These are phyloP conservation scores for Leccinum pachyderme DNA, from an alignment of 1,284 basidiomycete species.

Conservation along the genomic window DNA sequence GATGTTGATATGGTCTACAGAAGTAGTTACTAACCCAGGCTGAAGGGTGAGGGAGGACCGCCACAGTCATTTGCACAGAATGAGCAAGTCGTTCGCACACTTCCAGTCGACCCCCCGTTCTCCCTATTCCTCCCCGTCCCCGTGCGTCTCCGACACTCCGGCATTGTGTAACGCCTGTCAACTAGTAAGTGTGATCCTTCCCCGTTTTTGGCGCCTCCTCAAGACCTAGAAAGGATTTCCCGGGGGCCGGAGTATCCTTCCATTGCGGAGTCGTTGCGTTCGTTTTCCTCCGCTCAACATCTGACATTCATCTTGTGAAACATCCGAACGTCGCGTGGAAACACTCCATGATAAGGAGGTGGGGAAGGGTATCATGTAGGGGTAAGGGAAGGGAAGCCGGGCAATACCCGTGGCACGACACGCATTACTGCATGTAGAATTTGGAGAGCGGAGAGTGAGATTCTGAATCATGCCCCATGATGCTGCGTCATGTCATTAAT, in stretches of 20 bases:
- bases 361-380: not conserved
- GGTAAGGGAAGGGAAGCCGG: not conserved
- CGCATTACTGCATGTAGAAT: not conserved
- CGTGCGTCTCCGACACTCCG: too few species aligned
- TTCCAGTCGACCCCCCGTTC: conserved; percentile 1
- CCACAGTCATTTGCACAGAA: conserved; percentile 1
- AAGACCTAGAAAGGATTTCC: conserved; percentile 17
- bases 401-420: not conserved
- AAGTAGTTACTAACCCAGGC: not conserved
- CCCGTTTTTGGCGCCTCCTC: not conserved
- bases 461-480: not conserved
- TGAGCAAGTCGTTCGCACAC: not conserved
- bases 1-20: not conserved
- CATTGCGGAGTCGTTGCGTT: not conserved
- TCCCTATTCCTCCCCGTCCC: too few species aligned
- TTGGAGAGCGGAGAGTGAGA: not conserved
- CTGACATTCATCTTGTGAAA: conserved; percentile 15
- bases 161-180: not conserved
- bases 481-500: not conserved
- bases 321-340: conserved; percentile 21
- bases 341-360: not conserved
- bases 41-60: not conserved
- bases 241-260: not conserved
- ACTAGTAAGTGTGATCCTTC: not conserved
- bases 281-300: not conserved